Conservation (phyloP, 1,139 yeast genomes). For the Suhomyces terraborum region DNA sequence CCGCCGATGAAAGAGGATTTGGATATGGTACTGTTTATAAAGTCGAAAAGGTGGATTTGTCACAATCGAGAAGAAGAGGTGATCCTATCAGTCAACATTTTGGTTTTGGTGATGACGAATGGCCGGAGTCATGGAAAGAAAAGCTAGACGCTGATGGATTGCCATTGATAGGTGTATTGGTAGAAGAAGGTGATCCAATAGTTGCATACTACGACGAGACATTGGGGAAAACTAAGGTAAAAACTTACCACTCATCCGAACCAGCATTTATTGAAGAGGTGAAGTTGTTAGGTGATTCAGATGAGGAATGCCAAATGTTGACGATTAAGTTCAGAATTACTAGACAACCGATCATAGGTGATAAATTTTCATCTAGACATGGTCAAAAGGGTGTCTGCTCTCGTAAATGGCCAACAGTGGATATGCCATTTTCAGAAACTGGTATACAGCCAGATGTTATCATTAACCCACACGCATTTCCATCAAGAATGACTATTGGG, state of each 20-base stretch:
- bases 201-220: conserved; percentile 92
- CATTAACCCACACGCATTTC: conserved; percentile 98
- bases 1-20: conserved; percentile 97
- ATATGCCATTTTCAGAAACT: conserved; percentile 94
- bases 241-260: conserved; percentile 91
- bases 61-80: conserved; percentile 79
- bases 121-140: conserved; percentile 90
- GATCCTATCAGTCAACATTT: conserved; percentile 94
- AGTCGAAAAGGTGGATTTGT: conserved; percentile 85
- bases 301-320: conserved; percentile 77
- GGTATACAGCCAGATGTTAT: conserved; percentile 98
- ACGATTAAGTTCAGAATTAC: conserved; percentile 90
- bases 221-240: conserved; percentile 84
- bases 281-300: conserved; percentile 82
- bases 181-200: conserved; percentile 95
- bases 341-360: conserved; percentile 95
- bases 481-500: conserved; percentile 99
- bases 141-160: conserved; percentile 91
- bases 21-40: conserved; percentile 97
- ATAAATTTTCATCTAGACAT: conserved; percentile 96
- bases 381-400: conserved; percentile 99
- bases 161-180: conserved; percentile 84
- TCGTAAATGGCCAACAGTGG: conserved; percentile 95
- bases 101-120: conserved; percentile 90
- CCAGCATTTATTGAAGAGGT: conserved; percentile 97